These are phyloP conservation scores for Nothophoma quercina DNA, from an alignment of 2,329 filamentous ascomycete species.

Conservation along the genomic window DNA sequence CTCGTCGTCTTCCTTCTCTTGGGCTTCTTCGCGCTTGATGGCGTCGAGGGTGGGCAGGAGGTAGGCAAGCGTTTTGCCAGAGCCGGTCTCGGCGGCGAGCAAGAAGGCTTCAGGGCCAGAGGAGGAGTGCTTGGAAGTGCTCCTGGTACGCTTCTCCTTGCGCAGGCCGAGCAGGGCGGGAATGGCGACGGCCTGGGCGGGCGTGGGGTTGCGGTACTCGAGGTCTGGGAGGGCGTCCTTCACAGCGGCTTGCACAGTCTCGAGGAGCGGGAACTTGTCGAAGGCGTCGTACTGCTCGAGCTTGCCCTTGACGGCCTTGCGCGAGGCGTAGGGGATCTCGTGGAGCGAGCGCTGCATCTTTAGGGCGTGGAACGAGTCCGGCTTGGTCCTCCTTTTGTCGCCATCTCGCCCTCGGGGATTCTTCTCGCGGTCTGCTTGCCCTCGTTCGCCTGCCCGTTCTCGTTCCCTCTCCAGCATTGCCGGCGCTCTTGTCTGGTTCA, in stretches of 20 bases:
- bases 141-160: conserved; percentile 42
- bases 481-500: conserved; percentile 45
- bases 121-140: conserved; percentile 40
- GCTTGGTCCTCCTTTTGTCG: conserved; percentile 43
- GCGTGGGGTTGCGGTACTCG: conserved; percentile 80
- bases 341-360: conserved; percentile 90
- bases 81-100: conserved; percentile 93
- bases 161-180: conserved; percentile 75
- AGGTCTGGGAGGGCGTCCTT: conserved; percentile 78
- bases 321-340: conserved; percentile 76
- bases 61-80: conserved; percentile 95
- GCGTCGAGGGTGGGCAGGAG: conserved; percentile 84
- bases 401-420: conserved; percentile 25
- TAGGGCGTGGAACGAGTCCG: conserved; percentile 75
- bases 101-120: conserved; percentile 72
- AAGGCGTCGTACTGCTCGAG: conserved; percentile 77
- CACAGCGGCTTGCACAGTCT: conserved; percentile 75
- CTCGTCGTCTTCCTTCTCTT: conserved; percentile 56
- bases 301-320: conserved; percentile 66
- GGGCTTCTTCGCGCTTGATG: conserved; percentile 75
- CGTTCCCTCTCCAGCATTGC: conserved; percentile 28
- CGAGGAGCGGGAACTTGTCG: conserved; percentile 79
- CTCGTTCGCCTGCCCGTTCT: conserved; percentile 10
- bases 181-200: conserved; percentile 88
- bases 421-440: conserved; percentile 12